Conservation (phyloP, 352 stramenopile genomes). For the Phytophthora chlamydospora region DNA sequence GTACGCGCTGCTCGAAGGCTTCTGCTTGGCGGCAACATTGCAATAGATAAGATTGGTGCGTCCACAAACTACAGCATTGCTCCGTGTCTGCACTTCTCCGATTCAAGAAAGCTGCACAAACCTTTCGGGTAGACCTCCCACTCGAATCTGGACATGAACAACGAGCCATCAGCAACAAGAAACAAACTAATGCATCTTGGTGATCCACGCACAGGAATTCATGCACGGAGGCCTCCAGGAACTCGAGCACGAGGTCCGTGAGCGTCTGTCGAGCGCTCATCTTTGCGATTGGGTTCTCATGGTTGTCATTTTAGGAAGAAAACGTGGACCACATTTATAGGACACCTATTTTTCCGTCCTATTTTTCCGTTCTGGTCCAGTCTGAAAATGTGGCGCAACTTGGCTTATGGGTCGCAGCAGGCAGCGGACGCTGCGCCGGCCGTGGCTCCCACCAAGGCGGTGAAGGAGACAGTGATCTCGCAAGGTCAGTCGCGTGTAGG, state of each 20-base stretch:
- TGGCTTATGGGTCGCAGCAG: constrained; percentile 83
- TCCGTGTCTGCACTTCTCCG: no score
- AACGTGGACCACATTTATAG: no score
- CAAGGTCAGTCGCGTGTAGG: constrained; percentile 45
- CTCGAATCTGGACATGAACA: constrained; percentile 39
- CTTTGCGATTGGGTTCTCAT: constrained; percentile 12
- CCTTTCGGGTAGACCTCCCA: constrained; percentile 66
- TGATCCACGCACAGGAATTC: constrained; percentile 73
- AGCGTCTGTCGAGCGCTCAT: constrained; percentile 37
- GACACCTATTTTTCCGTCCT: no score
- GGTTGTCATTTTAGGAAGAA: constrained; percentile 6
- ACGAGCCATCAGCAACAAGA: constrained; percentile 3
- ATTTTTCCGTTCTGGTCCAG: constrained; percentile 13
- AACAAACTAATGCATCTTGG: background rate
- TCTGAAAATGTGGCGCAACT: constrained; percentile 69
- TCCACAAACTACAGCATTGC: background rate
- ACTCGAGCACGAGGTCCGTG: constrained; percentile 74
- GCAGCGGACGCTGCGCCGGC: constrained; percentile 69
- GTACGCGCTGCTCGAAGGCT: constrained; percentile 60
- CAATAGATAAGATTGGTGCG: background rate
- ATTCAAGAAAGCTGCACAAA: constrained; percentile 17
- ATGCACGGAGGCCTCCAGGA: constrained; percentile 73
- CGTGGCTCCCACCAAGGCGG: constrained; percentile 57
- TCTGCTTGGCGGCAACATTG: constrained; percentile 32
- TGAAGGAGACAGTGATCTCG: constrained; percentile 64